A percentile compares a stretch with the other conserved stretches of the same genome.
phyloP scores from a whole-genome alignment of 2,329 filamentous ascomycete genomes.

The Alternaria metachromatica region DNA sequence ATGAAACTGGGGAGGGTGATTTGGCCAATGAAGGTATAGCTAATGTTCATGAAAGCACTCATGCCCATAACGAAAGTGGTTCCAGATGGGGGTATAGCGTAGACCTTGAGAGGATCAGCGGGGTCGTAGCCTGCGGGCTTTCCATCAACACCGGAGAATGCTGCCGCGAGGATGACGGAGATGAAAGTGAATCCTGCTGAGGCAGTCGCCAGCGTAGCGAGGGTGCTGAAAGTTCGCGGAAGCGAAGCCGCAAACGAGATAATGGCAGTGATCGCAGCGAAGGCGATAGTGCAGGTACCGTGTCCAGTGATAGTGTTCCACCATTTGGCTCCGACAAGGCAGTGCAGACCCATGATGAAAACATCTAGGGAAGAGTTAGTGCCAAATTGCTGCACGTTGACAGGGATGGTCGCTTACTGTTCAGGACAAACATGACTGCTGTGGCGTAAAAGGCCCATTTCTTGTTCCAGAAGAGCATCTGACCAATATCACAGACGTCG shows the following conservation, averaged over 20 bases:
- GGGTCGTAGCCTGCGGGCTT: slow-evolving; percentile 71
- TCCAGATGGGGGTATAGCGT: slow-evolving; percentile 69
- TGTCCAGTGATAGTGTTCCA: slow-evolving; percentile 84
- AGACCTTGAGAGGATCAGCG: slow-evolving; percentile 68
- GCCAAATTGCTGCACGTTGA: background rate
- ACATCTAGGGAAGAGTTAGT: slow-evolving; percentile 13
- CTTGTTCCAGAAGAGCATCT: slow-evolving; percentile 89
- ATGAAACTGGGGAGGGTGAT: slow-evolving; percentile 95
- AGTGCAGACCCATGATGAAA: slow-evolving; percentile 69
- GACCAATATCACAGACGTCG: slow-evolving; percentile 94
- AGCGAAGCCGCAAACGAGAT: slow-evolving; percentile 81
- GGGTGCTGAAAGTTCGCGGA: slow-evolving; percentile 81
- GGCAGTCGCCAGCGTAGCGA: slow-evolving; percentile 78
- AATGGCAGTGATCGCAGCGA: slow-evolving; percentile 75
- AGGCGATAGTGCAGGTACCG: slow-evolving; percentile 78
- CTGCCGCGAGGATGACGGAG: slow-evolving; percentile 81
- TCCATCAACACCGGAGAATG: slow-evolving; percentile 78
- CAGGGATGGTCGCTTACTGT: slow-evolving; percentile 76
- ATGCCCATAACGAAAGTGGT: slow-evolving; percentile 84
- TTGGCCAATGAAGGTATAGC: slow-evolving; percentile 94
- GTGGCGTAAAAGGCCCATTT: slow-evolving; percentile 72
- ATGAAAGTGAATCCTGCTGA: slow-evolving; percentile 90
- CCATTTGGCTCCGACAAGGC: slow-evolving; percentile 83
- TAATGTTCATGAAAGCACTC: slow-evolving; percentile 92
- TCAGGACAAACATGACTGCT: slow-evolving; percentile 88